Evolutionary conservation across 2,329 filamentous ascomycete species (phyloP).

Genomic region (Lomentospora prolificans): DNA sequence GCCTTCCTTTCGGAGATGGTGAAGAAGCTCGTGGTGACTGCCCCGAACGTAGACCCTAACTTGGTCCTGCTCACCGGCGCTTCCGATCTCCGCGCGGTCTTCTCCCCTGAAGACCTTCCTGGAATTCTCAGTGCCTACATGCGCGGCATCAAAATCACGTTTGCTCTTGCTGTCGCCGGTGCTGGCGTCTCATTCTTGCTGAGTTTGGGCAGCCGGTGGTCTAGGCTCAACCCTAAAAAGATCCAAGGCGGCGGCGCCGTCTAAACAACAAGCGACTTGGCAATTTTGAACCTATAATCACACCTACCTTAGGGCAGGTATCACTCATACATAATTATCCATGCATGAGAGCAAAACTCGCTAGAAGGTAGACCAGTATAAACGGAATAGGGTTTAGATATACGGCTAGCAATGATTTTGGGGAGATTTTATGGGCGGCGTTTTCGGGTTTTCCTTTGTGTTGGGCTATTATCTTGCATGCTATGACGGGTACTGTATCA

Average conservation of each 20-base stretch:
- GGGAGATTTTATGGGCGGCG: too few relatives aligned
- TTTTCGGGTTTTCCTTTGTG: too few relatives aligned
- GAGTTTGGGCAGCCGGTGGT: slow-evolving; percentile 26
- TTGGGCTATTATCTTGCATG: too few relatives aligned
- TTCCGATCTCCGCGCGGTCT: slow-evolving; percentile 44
- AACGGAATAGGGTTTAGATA: too few relatives aligned
- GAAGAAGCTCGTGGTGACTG: slow-evolving; percentile 20
- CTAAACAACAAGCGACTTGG: neutral
- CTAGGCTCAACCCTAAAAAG: slow-evolving; percentile 18
- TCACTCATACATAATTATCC: too few relatives aligned
- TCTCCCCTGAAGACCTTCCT: slow-evolving; percentile 36
- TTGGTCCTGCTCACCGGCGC: slow-evolving; percentile 33
- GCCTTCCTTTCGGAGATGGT: slow-evolving; percentile 36
- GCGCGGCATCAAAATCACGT: slow-evolving; percentile 50
- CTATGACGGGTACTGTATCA: too few relatives aligned
- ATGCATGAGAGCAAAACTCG: too few relatives aligned
- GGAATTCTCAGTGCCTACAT: slow-evolving; percentile 53
- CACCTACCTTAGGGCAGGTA: too few relatives aligned
- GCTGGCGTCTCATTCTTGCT: slow-evolving; percentile 29
- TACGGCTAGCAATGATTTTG: too few relatives aligned
- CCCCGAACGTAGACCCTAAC: slow-evolving; percentile 25
- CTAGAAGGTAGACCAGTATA: too few relatives aligned
- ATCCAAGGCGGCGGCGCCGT: neutral
- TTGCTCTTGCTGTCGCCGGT: slow-evolving; percentile 45
- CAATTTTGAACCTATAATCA: too few relatives aligned